phyloP scores from a whole-genome alignment of 2,329 filamentous ascomycete species.

The Ophiostoma triangulosporum region DNA sequence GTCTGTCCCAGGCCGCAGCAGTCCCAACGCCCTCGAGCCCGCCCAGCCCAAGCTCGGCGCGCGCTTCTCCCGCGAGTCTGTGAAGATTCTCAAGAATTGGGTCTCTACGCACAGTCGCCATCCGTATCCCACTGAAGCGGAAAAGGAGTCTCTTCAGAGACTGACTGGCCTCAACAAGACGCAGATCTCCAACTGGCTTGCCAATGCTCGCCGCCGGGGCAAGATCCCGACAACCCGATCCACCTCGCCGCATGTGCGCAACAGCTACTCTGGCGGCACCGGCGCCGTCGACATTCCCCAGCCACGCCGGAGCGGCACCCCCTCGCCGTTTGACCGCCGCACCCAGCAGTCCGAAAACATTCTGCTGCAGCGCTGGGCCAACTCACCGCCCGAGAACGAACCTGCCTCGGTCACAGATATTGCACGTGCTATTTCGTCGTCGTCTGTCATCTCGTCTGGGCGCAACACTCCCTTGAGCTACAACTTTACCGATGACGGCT shows the following conservation, averaged over 20 bases:
- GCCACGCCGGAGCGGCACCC: conserved; percentile 34
- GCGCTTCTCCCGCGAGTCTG: conserved; percentile 66
- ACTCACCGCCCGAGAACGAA: conserved; percentile 47
- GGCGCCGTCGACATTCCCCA: conserved; percentile 48
- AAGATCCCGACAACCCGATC: conserved; percentile 59
- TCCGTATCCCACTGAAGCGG: conserved; percentile 77
- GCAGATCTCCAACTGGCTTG: conserved; percentile 86
- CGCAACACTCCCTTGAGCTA: conserved; percentile 43
- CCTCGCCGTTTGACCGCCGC: conserved; percentile 23
- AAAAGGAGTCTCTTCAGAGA: conserved; percentile 66
- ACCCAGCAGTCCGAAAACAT: conserved; percentile 29
- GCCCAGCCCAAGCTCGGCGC: conserved; percentile 50
- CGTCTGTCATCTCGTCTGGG: conserved; percentile 31
- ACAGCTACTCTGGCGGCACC: conserved; percentile 33
- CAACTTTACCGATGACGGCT: conserved; percentile 48
- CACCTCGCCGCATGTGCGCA: conserved; percentile 54
- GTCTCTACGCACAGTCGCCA: conserved; percentile 65
- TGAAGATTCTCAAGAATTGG: conserved; percentile 76
- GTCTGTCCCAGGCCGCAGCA: conserved; percentile 8
- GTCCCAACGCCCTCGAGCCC: conserved; percentile 15
- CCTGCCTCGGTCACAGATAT: conserved; percentile 45
- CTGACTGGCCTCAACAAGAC: conserved; percentile 69
- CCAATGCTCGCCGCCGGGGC: conserved; percentile 71
- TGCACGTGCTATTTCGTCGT: conserved; percentile 42
- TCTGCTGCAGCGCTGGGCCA: conserved; percentile 43